These are phyloP conservation scores for Trichophyton equinum DNA, from an alignment of 2,329 filamentous ascomycete genomes.

Conservation along the genomic window DNA sequence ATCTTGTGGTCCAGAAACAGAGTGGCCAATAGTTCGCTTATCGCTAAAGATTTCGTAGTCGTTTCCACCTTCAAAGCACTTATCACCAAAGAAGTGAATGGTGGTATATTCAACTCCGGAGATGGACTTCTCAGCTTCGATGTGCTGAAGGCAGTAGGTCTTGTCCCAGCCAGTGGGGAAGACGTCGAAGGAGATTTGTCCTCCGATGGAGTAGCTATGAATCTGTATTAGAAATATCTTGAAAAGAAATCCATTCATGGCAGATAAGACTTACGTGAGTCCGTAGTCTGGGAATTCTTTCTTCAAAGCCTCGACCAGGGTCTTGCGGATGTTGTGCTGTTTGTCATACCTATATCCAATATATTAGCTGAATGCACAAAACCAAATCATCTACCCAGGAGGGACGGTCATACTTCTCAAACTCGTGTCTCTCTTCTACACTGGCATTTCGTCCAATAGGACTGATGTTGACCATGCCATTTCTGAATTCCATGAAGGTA, in stretches of 20 bases:
- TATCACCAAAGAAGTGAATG: slow-evolving; percentile 98
- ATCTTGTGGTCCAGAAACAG: slow-evolving; percentile 69
- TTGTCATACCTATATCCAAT: slow-evolving; percentile 52
- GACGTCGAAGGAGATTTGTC: slow-evolving; percentile 96
- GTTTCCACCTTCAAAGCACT: slow-evolving; percentile 81
- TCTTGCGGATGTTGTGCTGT: slow-evolving; percentile 60
- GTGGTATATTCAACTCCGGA: slow-evolving; percentile 55
- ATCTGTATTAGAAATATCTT: not conserved
- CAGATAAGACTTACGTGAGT: slow-evolving; percentile 53
- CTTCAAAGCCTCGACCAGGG: slow-evolving; percentile 62
- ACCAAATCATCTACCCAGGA: not conserved
- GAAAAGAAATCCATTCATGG: not conserved
- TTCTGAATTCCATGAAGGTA: slow-evolving; percentile 55
- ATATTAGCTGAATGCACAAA: not conserved
- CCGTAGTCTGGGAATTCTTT: slow-evolving; percentile 73
- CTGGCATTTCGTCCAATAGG: slow-evolving; percentile 69
- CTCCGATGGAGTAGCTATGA: slow-evolving; percentile 75
- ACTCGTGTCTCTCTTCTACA: slow-evolving; percentile 66
- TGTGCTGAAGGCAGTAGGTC: slow-evolving; percentile 84
- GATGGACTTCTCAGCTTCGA: slow-evolving; percentile 69
- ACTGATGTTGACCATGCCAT: slow-evolving; percentile 54
- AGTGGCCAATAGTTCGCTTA: slow-evolving; percentile 68
- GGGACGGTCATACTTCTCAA: slow-evolving; percentile 42
- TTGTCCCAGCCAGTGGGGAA: slow-evolving; percentile 98
- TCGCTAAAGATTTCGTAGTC: slow-evolving; percentile 91